These are phyloP conservation scores for Brassica rapa DNA, from an alignment of 345 rosid species.

Conservation along the genomic window DNA sequence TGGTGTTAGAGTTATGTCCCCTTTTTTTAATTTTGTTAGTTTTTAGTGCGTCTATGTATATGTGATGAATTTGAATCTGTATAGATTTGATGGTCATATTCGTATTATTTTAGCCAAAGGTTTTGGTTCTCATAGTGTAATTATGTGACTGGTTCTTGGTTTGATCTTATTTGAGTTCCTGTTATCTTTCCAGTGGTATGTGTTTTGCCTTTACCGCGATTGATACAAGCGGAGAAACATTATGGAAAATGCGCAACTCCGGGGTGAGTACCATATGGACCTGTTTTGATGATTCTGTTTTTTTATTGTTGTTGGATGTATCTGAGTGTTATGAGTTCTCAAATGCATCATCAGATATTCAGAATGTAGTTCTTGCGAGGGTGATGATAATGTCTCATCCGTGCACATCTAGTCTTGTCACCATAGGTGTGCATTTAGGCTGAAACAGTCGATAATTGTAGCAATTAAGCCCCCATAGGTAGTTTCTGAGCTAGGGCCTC, in stretches of 20 bases:
- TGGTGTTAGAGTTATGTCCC: too few species aligned
- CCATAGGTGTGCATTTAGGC: constrained; percentile 2
- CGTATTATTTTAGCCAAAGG: not conserved
- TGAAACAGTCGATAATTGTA: not conserved
- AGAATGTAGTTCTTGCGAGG: not conserved
- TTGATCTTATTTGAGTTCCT: not conserved
- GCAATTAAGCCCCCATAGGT: not conserved
- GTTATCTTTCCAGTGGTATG: constrained; percentile 21
- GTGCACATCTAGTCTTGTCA: constrained; percentile 2
- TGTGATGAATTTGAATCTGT: too few species aligned
- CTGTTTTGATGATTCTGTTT: not conserved
- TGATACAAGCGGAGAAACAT: constrained; percentile 39
- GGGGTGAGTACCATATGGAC: constrained; percentile 29
- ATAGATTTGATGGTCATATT: not conserved
- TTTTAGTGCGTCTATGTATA: too few species aligned
- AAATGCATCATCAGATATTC: not conserved
- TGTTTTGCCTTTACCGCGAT: constrained; percentile 28
- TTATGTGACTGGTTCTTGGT: not conserved
- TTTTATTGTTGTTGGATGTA: not conserved
- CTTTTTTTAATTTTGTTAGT: too few species aligned
- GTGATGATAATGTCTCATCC: constrained; percentile 5
- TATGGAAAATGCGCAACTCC: constrained; percentile 41
- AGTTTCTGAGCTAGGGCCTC: not conserved
- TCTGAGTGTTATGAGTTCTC: not conserved
- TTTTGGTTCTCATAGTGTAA: not conserved